phyloP scores from a whole-genome alignment of 2,329 filamentous ascomycete genomes.

The Bipolaris cookei region DNA sequence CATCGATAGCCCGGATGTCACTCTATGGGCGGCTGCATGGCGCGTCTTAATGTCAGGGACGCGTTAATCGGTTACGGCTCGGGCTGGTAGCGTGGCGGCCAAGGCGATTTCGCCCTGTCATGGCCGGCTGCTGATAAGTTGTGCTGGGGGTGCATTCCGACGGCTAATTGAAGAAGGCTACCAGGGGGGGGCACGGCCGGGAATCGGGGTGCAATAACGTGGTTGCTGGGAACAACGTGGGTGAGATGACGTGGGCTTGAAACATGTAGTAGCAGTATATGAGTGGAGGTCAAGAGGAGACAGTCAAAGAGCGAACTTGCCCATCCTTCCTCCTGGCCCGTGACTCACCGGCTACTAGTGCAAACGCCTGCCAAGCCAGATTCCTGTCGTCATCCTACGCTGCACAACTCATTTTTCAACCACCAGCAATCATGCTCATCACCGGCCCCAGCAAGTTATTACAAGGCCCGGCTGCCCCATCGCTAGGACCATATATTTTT shows the following conservation, averaged over 20 bases:
- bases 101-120: background rate
- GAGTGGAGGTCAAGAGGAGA: background rate
- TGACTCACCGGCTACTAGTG: constrained; percentile 7
- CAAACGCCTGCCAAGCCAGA: constrained; percentile 13
- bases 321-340: background rate
- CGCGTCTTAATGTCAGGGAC: constrained; percentile 12
- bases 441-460: background rate
- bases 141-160: background rate
- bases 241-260: background rate
- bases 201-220: background rate
- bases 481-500: background rate
- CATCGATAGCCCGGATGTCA: background rate
- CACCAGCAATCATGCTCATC: constrained; percentile 12
- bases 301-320: background rate
- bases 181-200: background rate
- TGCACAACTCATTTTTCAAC: constrained; percentile 13
- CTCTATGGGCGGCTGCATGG: constrained; percentile 1
- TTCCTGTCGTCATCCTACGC: constrained; percentile 31
- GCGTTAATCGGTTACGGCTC: background rate
- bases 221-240: background rate
- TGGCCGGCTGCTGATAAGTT: no score
- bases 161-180: background rate
- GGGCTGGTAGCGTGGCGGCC: constrained; percentile 6
- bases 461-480: background rate
- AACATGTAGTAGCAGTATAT: background rate